Evolutionary conservation across 345 rosid species (phyloP), one percentile per base, ranked within the genome.

Genomic region (Camelina hispida): DNA sequence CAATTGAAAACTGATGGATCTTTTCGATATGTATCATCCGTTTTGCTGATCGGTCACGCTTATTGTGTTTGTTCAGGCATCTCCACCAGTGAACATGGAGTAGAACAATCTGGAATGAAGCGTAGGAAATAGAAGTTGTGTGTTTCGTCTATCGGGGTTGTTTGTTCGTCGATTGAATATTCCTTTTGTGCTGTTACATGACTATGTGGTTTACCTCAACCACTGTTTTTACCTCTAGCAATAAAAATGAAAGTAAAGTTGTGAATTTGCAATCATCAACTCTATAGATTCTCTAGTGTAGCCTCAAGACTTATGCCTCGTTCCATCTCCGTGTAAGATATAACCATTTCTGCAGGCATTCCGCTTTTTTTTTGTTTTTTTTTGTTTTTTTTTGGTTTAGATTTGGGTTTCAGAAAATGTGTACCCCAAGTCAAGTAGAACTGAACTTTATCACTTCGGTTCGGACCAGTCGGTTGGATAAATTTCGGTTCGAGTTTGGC

Each of bases 81-180:
- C 78, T 81, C 84, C 91, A 79, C 89, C 90, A 17, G 90, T 89
- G 75, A 87, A 80, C 78, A 69, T 91, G 81, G 89, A 75, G 77
- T 77, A 66, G 59, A 69, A 5, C 28, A 22, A 13, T 40, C 4
- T 52, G 72, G 62, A 4, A 55, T 22, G 47, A 61, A 55, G 63
- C 61, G 4, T 34, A 50, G 55, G 68, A 51, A 43, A 52, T 14
- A 53, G 73, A 48, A 69, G 64, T 61, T 51, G 37, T 25, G 56
- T 75, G 64, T 61, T 43, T 66, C 32, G 17, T 51, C 22, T 56
- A 73, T 30, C 22, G 35, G 30, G 43, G 28, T 25, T 20, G 22
- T 20, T 20, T 23, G 25, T 67, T 7, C 32, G 38, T 47, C 38
- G 32, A 60, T 75, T 75, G 25, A 75, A 68, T 75, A 58, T 15